These are phyloP conservation scores for Brassica juncea DNA, from an alignment of 345 rosid genomes.

Conservation along the genomic window DNA sequence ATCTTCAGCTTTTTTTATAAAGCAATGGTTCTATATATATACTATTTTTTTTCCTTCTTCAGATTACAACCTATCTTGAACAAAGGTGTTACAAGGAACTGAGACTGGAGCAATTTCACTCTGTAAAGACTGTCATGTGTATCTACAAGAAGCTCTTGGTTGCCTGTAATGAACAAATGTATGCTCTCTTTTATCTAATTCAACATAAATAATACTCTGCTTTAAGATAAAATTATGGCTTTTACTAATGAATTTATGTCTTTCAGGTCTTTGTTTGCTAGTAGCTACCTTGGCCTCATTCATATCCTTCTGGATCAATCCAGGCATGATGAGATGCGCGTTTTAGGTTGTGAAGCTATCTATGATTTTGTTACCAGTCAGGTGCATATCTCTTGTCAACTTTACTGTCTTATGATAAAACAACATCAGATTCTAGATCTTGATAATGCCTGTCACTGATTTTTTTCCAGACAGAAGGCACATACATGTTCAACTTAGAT, in stretches of 20 bases:
- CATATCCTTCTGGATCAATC: constrained; percentile 72
- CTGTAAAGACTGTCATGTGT: constrained; percentile 59
- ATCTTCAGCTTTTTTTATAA: neutral
- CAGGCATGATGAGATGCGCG: constrained; percentile 53
- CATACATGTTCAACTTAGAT: constrained; percentile 74
- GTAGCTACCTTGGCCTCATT: constrained; percentile 69
- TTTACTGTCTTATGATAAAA: constrained; percentile 1
- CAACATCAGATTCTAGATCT: neutral
- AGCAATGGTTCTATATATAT: neutral
- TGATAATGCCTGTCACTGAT: neutral
- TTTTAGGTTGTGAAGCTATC: constrained; percentile 66
- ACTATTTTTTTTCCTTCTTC: constrained; percentile 28
- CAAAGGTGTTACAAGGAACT: constrained; percentile 78
- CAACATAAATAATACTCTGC: neutral
- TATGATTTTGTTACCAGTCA: constrained; percentile 72
- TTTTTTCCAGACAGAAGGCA: constrained; percentile 58
- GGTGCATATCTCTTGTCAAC: constrained; percentile 44
- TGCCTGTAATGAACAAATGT: constrained; percentile 75
- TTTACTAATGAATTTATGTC: neutral
- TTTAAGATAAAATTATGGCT: neutral
- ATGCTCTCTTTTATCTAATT: neutral
- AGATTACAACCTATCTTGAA: constrained; percentile 75
- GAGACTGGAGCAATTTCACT: constrained; percentile 63
- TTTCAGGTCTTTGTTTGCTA: constrained; percentile 72
- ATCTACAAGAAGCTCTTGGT: constrained; percentile 66